Evolutionary conservation across 2,329 filamentous ascomycete genomes (phyloP), one percentile per base, ranked within the genome.

Genomic region (Cercospora sesami): DNA sequence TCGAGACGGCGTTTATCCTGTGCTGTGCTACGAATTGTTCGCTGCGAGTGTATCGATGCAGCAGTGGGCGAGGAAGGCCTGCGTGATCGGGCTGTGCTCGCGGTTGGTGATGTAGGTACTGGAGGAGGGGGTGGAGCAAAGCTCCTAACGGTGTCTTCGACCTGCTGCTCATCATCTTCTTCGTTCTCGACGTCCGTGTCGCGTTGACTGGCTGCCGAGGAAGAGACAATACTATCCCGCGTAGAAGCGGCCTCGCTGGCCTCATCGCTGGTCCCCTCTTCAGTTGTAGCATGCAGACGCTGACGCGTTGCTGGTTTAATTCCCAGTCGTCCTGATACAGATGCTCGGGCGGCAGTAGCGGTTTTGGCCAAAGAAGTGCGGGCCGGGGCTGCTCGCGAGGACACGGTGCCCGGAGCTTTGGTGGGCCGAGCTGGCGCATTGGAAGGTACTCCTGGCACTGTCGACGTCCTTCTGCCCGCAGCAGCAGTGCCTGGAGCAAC

Each of bases 1-100:
- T 97, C 94, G 21, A 94, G 88, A 75, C 96, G 91, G 70, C 90
- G 85, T 23, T 81, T 84, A 1, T 85, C 80, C 0, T 86, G 83
- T 7, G 86, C 80, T 3, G 81, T 81, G 12, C 83, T 83, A 23
- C 84, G 79, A 21, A 77, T 73, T 1, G 76, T 78, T 28, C 75
- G 71, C 36, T 75, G 73, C 12, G 76, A 78, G 63, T 72, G 73
- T 9, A 75, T 71, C 4, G 75, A 75, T 28, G 77, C 73, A 23
- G 71, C 72, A 14, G 73, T 68, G 4, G 77, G 75, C 1, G 78
- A 79, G 2, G 78, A 79, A 1, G 75, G 72, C 60, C 78, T 71
- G 53, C 78, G 71, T n/a, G 74, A 66, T 23, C 73, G 68, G 33
- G 72, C 63, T 16, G 68, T 65, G 36, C 66, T 73, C 4, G 73